Conservation (phyloP, 805 yeast genomes). For the Kodamaea hsintzibuensis region DNA sequence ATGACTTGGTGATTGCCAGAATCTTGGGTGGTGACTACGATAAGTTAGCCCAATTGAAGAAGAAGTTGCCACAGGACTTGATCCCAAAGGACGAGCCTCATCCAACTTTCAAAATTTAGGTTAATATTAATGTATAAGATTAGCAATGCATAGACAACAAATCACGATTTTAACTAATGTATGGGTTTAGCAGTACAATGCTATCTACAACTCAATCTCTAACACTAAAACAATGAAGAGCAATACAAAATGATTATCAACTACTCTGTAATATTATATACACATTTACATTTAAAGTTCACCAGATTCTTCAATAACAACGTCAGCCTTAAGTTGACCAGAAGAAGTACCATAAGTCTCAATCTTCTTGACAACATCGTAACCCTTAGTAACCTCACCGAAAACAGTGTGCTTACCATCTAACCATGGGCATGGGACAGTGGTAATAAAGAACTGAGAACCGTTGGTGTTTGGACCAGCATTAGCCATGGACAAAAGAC, state of each 20-base stretch:
- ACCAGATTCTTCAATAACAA: conserved; percentile 31
- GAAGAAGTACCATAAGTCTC: conserved; percentile 24
- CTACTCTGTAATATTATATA: neutral
- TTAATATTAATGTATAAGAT: conserved; percentile 4
- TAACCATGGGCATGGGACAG: conserved; percentile 44
- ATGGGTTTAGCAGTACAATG: too few relatives aligned
- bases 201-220: too few relatives aligned
- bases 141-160: conserved; percentile 1
- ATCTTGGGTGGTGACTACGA: conserved; percentile 85
- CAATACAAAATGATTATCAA: too few relatives aligned
- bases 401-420: conserved; percentile 29
- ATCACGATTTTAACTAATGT: neutral
- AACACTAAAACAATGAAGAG: neutral
- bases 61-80: conserved; percentile 44
- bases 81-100: conserved; percentile 36
- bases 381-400: conserved; percentile 28
- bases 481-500: conserved; percentile 88
- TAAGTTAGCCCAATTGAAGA: conserved; percentile 58
- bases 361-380: conserved; percentile 26
- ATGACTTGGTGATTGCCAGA: conserved; percentile 76
- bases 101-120: conserved; percentile 35
- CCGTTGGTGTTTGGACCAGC: conserved; percentile 94
- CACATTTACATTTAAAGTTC: conserved; percentile 15
- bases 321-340: conserved; percentile 18
- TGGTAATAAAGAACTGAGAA: conserved; percentile 86